Evolutionary conservation across 257 asterid species (phyloP).

Genomic region (Jacaranda mimosifolia): DNA sequence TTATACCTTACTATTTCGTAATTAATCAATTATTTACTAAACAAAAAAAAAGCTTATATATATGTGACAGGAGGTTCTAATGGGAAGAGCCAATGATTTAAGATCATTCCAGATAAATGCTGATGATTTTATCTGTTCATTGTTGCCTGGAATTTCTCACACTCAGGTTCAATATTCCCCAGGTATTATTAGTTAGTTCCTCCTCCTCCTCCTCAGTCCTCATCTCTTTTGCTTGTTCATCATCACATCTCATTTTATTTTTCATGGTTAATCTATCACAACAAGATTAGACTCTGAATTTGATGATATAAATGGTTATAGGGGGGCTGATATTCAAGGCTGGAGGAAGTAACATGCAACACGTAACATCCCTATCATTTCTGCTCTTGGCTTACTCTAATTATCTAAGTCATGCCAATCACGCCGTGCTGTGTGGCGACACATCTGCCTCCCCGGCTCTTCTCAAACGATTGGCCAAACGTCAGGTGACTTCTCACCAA

Average conservation of each 20-base stretch:
- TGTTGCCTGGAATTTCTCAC: slow-evolving; percentile 80
- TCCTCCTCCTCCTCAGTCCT: too few species aligned
- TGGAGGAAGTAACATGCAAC: slow-evolving; percentile 96
- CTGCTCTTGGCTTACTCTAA: slow-evolving; percentile 81
- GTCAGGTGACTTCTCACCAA: slow-evolving; percentile 60
- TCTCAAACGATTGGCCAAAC: slow-evolving; percentile 80
- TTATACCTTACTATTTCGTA: too few species aligned
- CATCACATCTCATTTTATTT: too few species aligned
- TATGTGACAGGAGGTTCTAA: slow-evolving; percentile 71
- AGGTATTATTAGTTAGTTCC: slow-evolving; percentile 45
- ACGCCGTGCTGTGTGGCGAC: slow-evolving; percentile 73
- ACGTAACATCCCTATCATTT: slow-evolving; percentile 88
- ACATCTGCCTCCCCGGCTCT: slow-evolving; percentile 73
- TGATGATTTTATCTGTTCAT: slow-evolving; percentile 78
- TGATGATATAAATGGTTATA: neutral
- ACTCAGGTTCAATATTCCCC: slow-evolving; percentile 91
- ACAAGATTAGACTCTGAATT: too few species aligned
- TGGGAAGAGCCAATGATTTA: slow-evolving; percentile 74
- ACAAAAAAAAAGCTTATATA: too few species aligned
- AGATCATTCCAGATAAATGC: slow-evolving; percentile 76
- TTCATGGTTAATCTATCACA: too few species aligned
- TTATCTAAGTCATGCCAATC: slow-evolving; percentile 89
- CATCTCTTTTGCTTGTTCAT: too few species aligned
- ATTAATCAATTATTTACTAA: too few species aligned
- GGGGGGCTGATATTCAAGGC: slow-evolving; percentile 82